Evolutionary conservation across 2,329 filamentous ascomycete species (phyloP).

Genomic region (Orbilia ellipsospora): DNA sequence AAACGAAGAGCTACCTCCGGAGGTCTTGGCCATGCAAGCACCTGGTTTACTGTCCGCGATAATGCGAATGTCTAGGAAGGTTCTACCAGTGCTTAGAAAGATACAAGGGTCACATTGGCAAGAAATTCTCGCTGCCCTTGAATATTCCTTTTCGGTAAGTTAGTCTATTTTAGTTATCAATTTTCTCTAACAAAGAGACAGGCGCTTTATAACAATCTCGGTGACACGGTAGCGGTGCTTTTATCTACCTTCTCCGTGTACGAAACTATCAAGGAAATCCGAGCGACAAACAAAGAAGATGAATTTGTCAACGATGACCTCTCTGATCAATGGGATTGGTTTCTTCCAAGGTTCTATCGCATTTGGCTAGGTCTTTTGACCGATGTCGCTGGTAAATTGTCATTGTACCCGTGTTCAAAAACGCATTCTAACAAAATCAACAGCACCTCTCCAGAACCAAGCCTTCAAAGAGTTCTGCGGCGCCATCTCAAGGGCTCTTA

Average conservation of each 20-base stretch:
- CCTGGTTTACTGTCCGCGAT: conserved; percentile 61
- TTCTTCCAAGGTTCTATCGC: conserved; percentile 43
- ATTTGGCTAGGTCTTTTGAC: conserved; percentile 63
- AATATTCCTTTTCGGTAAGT: conserved; percentile 67
- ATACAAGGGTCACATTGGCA: conserved; percentile 93
- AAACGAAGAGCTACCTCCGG: conserved; percentile 55
- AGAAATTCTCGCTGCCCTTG: conserved; percentile 65
- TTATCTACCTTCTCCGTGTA: conserved; percentile 48
- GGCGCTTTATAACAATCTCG: conserved; percentile 47
- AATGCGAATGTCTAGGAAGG: conserved; percentile 55
- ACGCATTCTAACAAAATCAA: conserved; percentile 63
- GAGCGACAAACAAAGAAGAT: conserved; percentile 48
- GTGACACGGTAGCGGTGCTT: conserved; percentile 36
- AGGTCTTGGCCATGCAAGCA: conserved; percentile 42
- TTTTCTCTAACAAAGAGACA: conserved; percentile 8
- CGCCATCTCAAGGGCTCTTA: conserved; percentile 69
- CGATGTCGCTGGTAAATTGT: conserved; percentile 62
- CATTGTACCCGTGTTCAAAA: conserved; percentile 14
- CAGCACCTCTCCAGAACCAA: conserved; percentile 69
- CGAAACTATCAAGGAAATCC: conserved; percentile 43
- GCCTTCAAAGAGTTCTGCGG: conserved; percentile 73
- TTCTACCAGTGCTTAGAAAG: conserved; percentile 80
- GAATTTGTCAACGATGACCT: conserved; percentile 48
- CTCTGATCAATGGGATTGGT: conserved; percentile 52
- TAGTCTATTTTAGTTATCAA: background rate